A percentile compares a stretch with the other conserved stretches of the same genome.
These are phyloP conservation scores for Vigna hirtella DNA, from an alignment of 306 rosid species.

Conservation along the genomic window DNA sequence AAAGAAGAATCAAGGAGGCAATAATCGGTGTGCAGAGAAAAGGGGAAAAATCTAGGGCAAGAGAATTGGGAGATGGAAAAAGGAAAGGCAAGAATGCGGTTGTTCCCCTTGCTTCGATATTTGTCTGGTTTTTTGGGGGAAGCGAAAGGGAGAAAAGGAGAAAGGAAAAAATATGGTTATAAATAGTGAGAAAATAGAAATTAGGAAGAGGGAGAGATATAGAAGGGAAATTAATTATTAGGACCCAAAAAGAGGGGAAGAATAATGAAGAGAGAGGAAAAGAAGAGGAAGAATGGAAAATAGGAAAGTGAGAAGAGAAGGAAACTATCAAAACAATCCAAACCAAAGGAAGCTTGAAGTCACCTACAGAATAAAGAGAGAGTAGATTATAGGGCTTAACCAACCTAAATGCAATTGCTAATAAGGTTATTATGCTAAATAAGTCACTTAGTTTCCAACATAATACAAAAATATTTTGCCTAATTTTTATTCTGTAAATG, in stretches of 20 bases:
- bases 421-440: too few species aligned
- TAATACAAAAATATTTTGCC: too few species aligned
- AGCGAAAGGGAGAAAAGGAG: background rate
- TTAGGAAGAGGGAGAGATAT: background rate
- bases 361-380: too few species aligned
- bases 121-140: background rate
- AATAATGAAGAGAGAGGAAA: background rate
- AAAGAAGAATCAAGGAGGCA: background rate
- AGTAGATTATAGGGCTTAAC: too few species aligned
- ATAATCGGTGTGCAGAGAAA: background rate
- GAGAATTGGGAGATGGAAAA: slow-evolving; percentile 21
- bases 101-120: background rate
- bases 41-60: slow-evolving; percentile 39
- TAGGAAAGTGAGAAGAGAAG: too few species aligned
- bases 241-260: background rate
- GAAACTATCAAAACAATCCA: too few species aligned
- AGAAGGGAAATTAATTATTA: background rate
- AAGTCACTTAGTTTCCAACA: too few species aligned
- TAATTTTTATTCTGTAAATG: too few species aligned
- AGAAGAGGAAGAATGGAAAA: background rate
- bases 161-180: background rate
- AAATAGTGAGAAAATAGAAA: background rate
- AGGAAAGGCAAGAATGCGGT: slow-evolving; percentile 10
- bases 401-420: too few species aligned
- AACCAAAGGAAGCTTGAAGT: too few species aligned